These are phyloP conservation scores for Colletotrichum sp. DNA, from an alignment of 2,329 filamentous ascomycete genomes.

Conservation along the genomic window DNA sequence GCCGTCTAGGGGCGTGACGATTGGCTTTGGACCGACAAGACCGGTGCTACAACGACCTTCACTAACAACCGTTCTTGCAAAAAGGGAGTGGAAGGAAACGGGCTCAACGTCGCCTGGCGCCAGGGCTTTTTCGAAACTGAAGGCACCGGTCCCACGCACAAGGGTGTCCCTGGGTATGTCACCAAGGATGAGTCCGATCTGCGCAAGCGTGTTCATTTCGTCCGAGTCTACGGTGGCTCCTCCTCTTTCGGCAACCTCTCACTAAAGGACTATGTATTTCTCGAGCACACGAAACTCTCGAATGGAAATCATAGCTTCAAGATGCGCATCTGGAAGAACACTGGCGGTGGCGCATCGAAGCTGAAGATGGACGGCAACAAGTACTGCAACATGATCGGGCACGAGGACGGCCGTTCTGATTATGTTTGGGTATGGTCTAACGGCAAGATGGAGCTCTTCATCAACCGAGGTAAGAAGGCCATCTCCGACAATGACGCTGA, in stretches of 20 bases:
- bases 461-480: slow-evolving; percentile 1
- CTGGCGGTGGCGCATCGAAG: not conserved
- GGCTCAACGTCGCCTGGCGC: slow-evolving; percentile 25
- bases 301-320: not conserved
- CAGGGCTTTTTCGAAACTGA: slow-evolving; percentile 14
- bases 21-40: slow-evolving; percentile 25
- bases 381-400: not conserved
- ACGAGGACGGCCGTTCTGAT: not conserved
- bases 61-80: slow-evolving; percentile 22
- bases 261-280: not conserved
- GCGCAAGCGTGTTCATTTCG: not conserved
- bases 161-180: not conserved
- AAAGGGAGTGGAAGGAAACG: slow-evolving; percentile 23
- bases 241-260: not conserved
- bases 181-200: not conserved
- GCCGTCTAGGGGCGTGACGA: slow-evolving; percentile 15
- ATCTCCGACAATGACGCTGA: slow-evolving; percentile 4
- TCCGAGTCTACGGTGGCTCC: not conserved
- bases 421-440: not conserved
- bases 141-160: not conserved
- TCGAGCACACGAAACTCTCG: not conserved
- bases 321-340: not conserved
- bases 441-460: slow-evolving; percentile 1
- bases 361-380: not conserved
- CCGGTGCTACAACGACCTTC: slow-evolving; percentile 22